Base-by-base conservation (phyloP, 768 basidiomycete species). In the Xerocomus spinulosus region DNA sequence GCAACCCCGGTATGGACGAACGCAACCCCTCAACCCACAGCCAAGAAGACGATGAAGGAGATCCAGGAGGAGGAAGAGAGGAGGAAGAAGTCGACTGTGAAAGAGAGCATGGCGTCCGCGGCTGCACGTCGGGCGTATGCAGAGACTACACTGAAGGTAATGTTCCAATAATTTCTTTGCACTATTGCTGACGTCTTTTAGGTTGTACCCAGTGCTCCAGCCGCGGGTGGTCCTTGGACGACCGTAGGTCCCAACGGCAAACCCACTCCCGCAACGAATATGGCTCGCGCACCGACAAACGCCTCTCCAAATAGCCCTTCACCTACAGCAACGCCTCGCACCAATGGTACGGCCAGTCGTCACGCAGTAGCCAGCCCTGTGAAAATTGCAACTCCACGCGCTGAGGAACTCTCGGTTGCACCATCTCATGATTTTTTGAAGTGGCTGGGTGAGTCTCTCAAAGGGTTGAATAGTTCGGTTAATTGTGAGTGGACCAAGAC, bases 1-100 rank as follows among this genome's bases (percentile, higher is more conserved):
- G 43, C 67, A 18, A 44, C 61, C 9, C 77, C 81, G 14, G 91
- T 89, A 17, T 95, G 92, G 91, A 86, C 83, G 9, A 81, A 76
- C 57, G 70, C 78, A 14, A 69, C 68, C 21, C 83, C 82, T 60
- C 66, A 76, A 7, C 70, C 71, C 9, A 63, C 73, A 3, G 63
- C 77, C 7, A 94, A 92, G 75, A 96, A 92, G 76, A 89, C 90
- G 2, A 85, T 99, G 85, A 97, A 95, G 73, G 93, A 99, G 72
- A 99, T 99, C 33, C 91, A 95, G 62, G 95, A 98, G 68, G 96
- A 99, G 59, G 96, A 99, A 62, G 92, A 95, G 68, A 79, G 73
- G 53, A 78, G 86, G 52, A 93, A 92, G 74, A 87, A 83, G 67
- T 57, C 70, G 24, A 74, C 74, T 1, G 68, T 71, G 7, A 85